A percentile compares a stretch with the other conserved stretches of the same genome.
Conservation (phyloP, 495 filamentous ascomycete species). For the Aspergillus steynii region DNA sequence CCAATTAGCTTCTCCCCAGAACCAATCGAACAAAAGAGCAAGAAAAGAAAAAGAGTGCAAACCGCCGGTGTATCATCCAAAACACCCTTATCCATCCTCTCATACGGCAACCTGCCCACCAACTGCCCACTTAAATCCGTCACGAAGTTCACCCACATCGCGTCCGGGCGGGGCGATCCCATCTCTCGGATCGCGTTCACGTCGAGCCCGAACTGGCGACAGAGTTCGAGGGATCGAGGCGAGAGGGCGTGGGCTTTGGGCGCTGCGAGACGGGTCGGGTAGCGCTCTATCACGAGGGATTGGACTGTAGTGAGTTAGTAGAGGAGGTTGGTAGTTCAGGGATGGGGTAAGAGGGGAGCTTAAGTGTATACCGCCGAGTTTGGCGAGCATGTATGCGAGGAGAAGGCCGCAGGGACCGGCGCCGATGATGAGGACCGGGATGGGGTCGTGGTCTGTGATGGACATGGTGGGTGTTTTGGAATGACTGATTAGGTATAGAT, state of each 20-base stretch:
- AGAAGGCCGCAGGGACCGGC: constrained; percentile 34
- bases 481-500: neutral
- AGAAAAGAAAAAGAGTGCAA: too few species aligned
- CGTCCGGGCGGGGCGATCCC: constrained; percentile 25
- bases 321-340: neutral
- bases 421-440: constrained; percentile 37
- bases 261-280: constrained; percentile 24
- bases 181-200: constrained; percentile 27
- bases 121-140: constrained; percentile 27
- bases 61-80: constrained; percentile 30
- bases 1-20: neutral
- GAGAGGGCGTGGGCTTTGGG: constrained; percentile 34
- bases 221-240: constrained; percentile 31
- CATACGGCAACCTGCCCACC: constrained; percentile 31
- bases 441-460: neutral
- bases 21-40: neutral
- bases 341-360: too few species aligned
- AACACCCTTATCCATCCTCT: constrained; percentile 31
- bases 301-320: constrained; percentile 12
- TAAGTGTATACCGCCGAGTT: constrained; percentile 18
- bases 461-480: neutral
- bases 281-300: constrained; percentile 28
- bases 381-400: constrained; percentile 29
- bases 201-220: constrained; percentile 29
- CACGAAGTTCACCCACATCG: constrained; percentile 32